Conservation (phyloP, 2,329 filamentous ascomycete genomes). For the Epicoccum sorghinum region DNA sequence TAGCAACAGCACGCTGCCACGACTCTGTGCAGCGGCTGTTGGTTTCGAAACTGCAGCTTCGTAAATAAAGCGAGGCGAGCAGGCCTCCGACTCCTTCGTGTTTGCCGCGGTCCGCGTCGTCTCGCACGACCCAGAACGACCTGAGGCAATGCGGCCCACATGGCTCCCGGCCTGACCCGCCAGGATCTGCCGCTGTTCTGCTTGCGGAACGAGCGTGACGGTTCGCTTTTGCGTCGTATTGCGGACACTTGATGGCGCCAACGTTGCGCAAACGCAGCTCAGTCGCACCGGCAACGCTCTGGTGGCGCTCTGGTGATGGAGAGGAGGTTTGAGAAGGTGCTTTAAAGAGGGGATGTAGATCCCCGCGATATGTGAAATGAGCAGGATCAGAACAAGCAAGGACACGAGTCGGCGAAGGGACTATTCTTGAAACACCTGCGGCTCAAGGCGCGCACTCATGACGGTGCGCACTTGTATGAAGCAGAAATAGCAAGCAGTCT, state of each 20-base stretch:
- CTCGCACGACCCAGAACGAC: conserved; percentile 16
- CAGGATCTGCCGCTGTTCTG: conserved; percentile 15
- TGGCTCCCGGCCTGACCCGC: conserved; percentile 15
- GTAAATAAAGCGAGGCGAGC: conserved; percentile 7
- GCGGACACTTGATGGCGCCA: not conserved
- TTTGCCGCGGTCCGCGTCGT: conserved; percentile 6
- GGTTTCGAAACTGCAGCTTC: conserved; percentile 12
- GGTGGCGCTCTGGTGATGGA: not conserved
- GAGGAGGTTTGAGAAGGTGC: not conserved
- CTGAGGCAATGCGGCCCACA: conserved; percentile 17
- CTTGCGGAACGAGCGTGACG: conserved; percentile 9
- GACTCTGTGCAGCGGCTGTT: conserved; percentile 6
- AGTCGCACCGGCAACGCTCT: not conserved
- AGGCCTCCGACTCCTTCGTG: conserved; percentile 1
- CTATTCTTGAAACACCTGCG: conserved; percentile 16
- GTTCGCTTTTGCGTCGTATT: conserved; percentile 5
- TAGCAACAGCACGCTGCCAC: not conserved
- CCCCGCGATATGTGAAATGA: conserved; percentile 9
- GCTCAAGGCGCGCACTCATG: conserved; percentile 9
- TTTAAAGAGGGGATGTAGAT: conserved; percentile 3
- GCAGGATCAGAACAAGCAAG: conserved; percentile 17
- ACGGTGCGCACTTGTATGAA: conserved; percentile 2
- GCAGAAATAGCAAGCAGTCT: not conserved
- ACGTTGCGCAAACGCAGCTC: not conserved
- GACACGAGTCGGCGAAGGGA: conserved; percentile 6